phyloP scores from a whole-genome alignment of 129 eudicot genomes.

The Artemisia annua region DNA sequence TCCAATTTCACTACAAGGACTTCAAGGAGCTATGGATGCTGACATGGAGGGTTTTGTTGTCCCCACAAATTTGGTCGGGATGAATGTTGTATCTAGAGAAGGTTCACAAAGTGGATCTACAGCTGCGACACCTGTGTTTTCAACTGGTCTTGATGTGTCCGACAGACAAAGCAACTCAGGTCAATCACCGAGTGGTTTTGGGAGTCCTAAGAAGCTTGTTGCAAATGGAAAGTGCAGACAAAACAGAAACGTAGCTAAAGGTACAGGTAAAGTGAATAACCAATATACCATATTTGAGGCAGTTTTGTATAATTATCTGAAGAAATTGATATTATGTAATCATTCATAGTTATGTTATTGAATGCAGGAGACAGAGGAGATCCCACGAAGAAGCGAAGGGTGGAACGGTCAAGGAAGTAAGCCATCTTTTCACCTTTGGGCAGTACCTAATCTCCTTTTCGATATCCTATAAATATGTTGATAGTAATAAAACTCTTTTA shows the following conservation, averaged over 20 bases:
- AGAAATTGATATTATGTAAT: neutral
- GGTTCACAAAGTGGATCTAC: constrained; percentile 69
- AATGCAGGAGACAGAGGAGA: constrained; percentile 57
- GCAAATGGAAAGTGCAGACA: constrained; percentile 20
- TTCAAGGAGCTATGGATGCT: constrained; percentile 18
- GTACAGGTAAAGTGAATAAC: constrained; percentile 29
- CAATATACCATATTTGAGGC: too few species aligned
- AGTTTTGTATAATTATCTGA: neutral
- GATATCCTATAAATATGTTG: too few species aligned
- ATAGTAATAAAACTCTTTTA: too few species aligned
- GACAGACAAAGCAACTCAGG: constrained; percentile 49
- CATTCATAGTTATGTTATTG: neutral
- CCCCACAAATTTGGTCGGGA: constrained; percentile 27
- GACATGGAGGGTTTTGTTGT: constrained; percentile 39
- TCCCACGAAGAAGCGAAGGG: constrained; percentile 69
- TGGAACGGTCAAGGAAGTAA: constrained; percentile 64
- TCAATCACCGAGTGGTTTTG: constrained; percentile 36
- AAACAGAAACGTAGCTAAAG: constrained; percentile 43
- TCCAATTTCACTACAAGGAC: constrained; percentile 20
- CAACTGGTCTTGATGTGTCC: constrained; percentile 53
- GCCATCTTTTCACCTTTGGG: constrained; percentile 16
- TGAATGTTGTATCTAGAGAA: constrained; percentile 38
- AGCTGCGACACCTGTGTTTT: constrained; percentile 38
- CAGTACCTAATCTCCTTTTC: neutral
- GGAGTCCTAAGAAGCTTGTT: neutral